Percentiles rank a stretch among this genome's conserved stretches.
Conservation (phyloP, 2,329 filamentous ascomycete species). For the Ceratocystis papillata region DNA sequence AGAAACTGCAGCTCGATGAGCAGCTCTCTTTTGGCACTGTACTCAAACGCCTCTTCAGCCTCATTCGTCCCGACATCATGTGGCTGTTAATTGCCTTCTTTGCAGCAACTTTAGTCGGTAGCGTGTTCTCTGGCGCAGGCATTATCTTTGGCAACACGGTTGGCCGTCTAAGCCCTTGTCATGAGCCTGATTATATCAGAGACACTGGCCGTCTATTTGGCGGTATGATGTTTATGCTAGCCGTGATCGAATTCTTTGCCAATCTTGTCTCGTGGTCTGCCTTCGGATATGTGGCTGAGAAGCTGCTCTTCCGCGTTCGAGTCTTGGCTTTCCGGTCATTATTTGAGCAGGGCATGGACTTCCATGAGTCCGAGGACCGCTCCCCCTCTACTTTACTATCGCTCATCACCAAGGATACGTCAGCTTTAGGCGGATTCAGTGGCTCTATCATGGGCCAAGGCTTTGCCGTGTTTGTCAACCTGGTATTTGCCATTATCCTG, state of each 20-base stretch:
- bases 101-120: slow-evolving; percentile 45
- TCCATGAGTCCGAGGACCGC: slow-evolving; percentile 56
- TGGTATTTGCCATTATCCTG: slow-evolving; percentile 55
- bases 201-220: slow-evolving; percentile 40
- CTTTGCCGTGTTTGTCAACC: slow-evolving; percentile 57
- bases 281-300: slow-evolving; percentile 46
- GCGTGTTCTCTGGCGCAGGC: slow-evolving; percentile 43
- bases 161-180: slow-evolving; percentile 39
- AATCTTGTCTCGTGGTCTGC: slow-evolving; percentile 47
- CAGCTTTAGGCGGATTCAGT: slow-evolving; percentile 55
- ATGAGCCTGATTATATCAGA: slow-evolving; percentile 33
- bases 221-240: slow-evolving; percentile 46
- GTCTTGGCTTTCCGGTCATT: slow-evolving; percentile 54
- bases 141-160: slow-evolving; percentile 40
- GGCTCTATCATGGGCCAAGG: slow-evolving; percentile 60
- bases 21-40: slow-evolving; percentile 35
- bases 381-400: slow-evolving; percentile 52
- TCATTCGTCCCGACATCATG: slow-evolving; percentile 34
- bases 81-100: slow-evolving; percentile 35
- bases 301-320: slow-evolving; percentile 52
- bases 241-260: slow-evolving; percentile 38
- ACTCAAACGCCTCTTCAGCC: slow-evolving; percentile 32
- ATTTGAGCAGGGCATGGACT: slow-evolving; percentile 55
- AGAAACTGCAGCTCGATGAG: slow-evolving; percentile 33
- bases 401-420: slow-evolving; percentile 59